Conservation (phyloP, 495 filamentous ascomycete species). For the Letharia columbiana region DNA sequence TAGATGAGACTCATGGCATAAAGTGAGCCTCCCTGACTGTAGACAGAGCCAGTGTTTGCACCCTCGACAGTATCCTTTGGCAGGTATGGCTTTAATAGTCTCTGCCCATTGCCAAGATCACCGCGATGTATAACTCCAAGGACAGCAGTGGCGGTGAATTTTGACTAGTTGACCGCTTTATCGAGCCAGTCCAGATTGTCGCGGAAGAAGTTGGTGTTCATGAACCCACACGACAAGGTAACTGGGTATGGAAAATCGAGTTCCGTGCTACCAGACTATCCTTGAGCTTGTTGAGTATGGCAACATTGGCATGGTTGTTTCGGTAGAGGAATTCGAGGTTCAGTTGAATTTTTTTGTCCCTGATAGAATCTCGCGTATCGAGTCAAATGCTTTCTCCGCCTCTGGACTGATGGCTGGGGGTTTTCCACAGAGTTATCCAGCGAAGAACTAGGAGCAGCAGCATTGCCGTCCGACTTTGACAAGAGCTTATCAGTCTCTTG, state of each 20-base stretch:
- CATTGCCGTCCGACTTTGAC: conserved; percentile 33
- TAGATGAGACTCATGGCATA: conserved; percentile 96
- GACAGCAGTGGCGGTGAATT: conserved; percentile 96
- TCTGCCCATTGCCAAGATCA: conserved; percentile 84
- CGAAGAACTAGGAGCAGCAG: conserved; percentile 27
- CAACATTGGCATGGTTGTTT: conserved; percentile 79
- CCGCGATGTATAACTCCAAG: conserved; percentile 94
- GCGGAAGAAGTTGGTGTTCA: conserved; percentile 97
- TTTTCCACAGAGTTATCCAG: conserved; percentile 38
- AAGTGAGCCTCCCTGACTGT: conserved; percentile 90
- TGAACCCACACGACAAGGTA: conserved; percentile 96
- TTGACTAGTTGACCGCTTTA: conserved; percentile 99
- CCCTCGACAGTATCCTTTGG: conserved; percentile 57
- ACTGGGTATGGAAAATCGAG: conserved; percentile 96
- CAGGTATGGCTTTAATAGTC: conserved; percentile 89
- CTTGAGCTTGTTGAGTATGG: conserved; percentile 88
- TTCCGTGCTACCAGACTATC: conserved; percentile 93
- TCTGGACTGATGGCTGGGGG: conserved; percentile 35
- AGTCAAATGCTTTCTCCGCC: conserved; percentile 56
- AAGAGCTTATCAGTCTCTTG: conserved; percentile 48
- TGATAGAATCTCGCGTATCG: conserved; percentile 77
- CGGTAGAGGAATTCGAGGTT: conserved; percentile 94
- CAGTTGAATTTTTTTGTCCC: conserved; percentile 88
- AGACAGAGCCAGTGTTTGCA: conserved; percentile 68
- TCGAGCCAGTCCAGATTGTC: conserved; percentile 97